Percentiles rank a stretch among this genome's conserved stretches.
Conservation (phyloP, 23 red algal species). For the Gracilaria caudata region DNA sequence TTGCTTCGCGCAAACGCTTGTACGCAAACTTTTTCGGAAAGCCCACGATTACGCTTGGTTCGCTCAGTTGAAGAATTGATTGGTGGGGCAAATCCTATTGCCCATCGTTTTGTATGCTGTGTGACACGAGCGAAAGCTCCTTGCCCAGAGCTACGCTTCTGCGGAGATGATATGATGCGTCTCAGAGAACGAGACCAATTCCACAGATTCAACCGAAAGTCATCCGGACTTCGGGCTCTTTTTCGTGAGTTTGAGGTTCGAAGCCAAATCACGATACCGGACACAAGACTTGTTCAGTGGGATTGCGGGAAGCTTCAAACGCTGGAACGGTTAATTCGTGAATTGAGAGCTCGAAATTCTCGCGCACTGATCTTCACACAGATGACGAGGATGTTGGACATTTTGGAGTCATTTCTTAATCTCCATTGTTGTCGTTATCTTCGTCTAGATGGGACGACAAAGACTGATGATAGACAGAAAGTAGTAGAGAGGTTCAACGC, state of each 20-base stretch:
- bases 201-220: neutral
- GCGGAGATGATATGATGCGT: conserved; percentile 40
- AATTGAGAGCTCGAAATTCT: conserved; percentile 69
- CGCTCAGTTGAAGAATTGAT: neutral
- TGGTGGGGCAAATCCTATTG: conserved; percentile 5
- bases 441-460: conserved; percentile 90
- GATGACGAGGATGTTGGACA: conserved; percentile 93
- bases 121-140: conserved; percentile 36
- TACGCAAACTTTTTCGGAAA: neutral
- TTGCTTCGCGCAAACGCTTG: neutral
- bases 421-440: conserved; percentile 83
- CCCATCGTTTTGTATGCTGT: conserved; percentile 51
- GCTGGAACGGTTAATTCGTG: conserved; percentile 63
- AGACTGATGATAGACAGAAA: conserved; percentile 83
- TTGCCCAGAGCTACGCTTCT: conserved; percentile 43
- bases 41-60: neutral
- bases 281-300: conserved; percentile 92
- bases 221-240: conserved; percentile 27
- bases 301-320: conserved; percentile 96
- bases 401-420: conserved; percentile 92
- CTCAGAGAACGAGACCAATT: conserved; percentile 2
- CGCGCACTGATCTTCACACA: conserved; percentile 96
- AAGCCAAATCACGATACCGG: conserved; percentile 76
- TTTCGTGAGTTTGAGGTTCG: conserved; percentile 65
- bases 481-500: conserved; percentile 91